These are phyloP conservation scores for Colletotrichum acutatum DNA, from an alignment of 2,329 filamentous ascomycete genomes.

Conservation along the genomic window DNA sequence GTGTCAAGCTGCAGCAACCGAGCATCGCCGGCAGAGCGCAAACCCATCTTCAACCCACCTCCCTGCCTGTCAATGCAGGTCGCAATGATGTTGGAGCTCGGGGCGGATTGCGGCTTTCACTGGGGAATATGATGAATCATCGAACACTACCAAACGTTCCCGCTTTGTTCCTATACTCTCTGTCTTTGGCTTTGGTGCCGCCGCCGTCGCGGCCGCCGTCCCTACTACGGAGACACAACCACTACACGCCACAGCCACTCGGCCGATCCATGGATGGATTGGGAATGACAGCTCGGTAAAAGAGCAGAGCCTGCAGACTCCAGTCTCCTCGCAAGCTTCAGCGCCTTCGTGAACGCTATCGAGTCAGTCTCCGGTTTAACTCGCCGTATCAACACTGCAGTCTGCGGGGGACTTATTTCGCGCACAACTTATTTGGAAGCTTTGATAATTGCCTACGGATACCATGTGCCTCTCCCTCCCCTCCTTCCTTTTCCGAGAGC, in stretches of 20 bases:
- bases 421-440: background rate
- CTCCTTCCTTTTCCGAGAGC: background rate
- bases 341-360: background rate
- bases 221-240: background rate
- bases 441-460: background rate
- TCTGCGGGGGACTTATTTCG: background rate
- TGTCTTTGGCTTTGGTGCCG: background rate
- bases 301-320: background rate
- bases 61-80: constrained; percentile 29
- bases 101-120: background rate
- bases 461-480: background rate
- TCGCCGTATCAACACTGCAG: background rate
- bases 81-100: constrained; percentile 12
- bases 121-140: constrained; percentile 30
- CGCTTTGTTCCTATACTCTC: constrained; percentile 19
- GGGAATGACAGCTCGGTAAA: background rate
- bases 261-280: constrained; percentile 6
- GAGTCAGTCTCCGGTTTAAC: background rate
- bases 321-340: background rate
- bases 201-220: background rate
- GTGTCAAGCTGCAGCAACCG: background rate
- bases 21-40: background rate
- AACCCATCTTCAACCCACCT: constrained; percentile 7
- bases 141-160: constrained; percentile 5
- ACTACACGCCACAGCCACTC: background rate